Evolutionary conservation across 768 basidiomycete genomes (phyloP), one percentile per base, ranked within the genome.

Genomic region (Porphyrellus cyaneotinctus): DNA sequence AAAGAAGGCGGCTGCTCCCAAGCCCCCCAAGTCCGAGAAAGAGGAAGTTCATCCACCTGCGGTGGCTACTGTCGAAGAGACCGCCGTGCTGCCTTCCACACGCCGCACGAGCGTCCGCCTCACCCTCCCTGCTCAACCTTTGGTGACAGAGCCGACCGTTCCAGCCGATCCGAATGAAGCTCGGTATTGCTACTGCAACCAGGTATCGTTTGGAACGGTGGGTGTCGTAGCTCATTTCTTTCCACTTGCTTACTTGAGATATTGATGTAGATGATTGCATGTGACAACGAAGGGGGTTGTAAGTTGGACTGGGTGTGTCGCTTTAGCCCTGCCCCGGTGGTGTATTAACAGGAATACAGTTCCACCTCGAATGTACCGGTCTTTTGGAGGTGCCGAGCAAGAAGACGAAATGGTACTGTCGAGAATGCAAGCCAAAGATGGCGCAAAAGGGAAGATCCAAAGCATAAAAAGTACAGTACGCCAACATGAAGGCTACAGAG

Each of bases 131-230:
- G 68, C 70, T 7, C 61, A 67, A 18, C 57, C 59, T 24, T 52
- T 39, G 18, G 54, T 45, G 3, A 22, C 33, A 1, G 58, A 38
- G 18, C 68, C 68, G 31, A 52, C 31, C 38, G 59, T 61, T 22
- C 63, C 57, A 13, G 62, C 49, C 18, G 75, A 80, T 58, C 73
- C 77, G 31, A 74, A 74, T 54, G 84, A 90, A 65, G 72, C 63
- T 45, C 72, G 80, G 31, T 97, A 90, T 68, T 95, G 93, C 68
- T 86, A 84, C 64, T 95, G 93, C 69, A 77, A 87, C 58, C 77
- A 84, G 56, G 80, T 84, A 30, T 90, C 87, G 18, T 92, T 81
- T 64, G 93, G 92, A 61, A 84, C 87, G 69, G 88, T 88, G 61
- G 54, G 83, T 71, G 14, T 51, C 33, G 38, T 53, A 5, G 44